These are phyloP conservation scores for Aspergillus novofumigatus DNA, from an alignment of 2,329 filamentous ascomycete genomes.

Conservation along the genomic window DNA sequence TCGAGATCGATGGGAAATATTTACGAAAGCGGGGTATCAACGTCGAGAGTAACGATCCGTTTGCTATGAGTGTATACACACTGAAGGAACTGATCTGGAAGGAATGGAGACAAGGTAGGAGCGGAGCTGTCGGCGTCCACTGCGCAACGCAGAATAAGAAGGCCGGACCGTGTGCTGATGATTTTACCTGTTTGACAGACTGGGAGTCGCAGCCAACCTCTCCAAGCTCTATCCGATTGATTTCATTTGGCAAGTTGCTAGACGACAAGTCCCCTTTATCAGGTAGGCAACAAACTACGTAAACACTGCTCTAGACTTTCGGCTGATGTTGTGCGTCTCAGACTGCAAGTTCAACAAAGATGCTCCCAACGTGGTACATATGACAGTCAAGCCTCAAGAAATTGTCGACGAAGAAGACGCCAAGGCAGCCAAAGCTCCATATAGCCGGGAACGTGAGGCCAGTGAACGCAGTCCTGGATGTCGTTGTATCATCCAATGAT, in stretches of 20 bases:
- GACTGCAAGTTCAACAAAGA: conserved; percentile 75
- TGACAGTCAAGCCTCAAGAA: conserved; percentile 86
- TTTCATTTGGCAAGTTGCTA: conserved; percentile 84
- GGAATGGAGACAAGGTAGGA: conserved; percentile 74
- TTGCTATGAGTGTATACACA: conserved; percentile 87
- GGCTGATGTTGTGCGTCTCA: conserved; percentile 34
- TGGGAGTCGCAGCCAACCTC: conserved; percentile 85
- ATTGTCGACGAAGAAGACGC: conserved; percentile 75
- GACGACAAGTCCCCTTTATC: conserved; percentile 82
- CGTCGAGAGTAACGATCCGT: conserved; percentile 74
- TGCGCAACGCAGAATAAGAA: not conserved
- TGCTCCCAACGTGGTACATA: conserved; percentile 81
- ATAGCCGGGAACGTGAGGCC: conserved; percentile 49
- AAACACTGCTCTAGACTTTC: not conserved
- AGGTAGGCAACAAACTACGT: conserved; percentile 55
- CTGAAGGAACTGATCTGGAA: conserved; percentile 89
- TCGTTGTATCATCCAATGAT: conserved; percentile 60
- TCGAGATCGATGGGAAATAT: conserved; percentile 84
- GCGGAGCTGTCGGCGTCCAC: not conserved
- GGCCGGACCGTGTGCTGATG: not conserved
- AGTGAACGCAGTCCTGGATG: conserved; percentile 57
- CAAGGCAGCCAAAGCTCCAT: conserved; percentile 57
- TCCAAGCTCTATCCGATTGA: conserved; percentile 83
- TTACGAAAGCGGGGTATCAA: conserved; percentile 74
- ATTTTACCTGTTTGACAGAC: conserved; percentile 42